These are phyloP conservation scores for Colletotrichum cordylinicola DNA, from an alignment of 2,329 filamentous ascomycete species.

Conservation along the genomic window DNA sequence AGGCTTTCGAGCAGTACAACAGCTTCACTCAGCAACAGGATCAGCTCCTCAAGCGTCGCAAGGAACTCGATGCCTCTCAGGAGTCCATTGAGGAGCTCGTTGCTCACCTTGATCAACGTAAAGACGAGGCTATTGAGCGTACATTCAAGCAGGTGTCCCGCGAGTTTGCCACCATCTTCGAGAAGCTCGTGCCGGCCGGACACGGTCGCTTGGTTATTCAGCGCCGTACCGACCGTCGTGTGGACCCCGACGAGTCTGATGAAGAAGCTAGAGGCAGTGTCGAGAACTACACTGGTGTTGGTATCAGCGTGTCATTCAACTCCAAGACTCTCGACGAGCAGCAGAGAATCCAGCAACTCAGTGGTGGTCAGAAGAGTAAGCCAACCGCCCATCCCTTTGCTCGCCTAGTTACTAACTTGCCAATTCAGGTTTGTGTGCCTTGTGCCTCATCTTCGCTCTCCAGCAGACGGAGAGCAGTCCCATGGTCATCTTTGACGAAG, in stretches of 20 bases:
- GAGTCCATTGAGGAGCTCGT: slow-evolving; percentile 91
- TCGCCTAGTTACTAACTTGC: slow-evolving; percentile 24
- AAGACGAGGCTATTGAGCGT: slow-evolving; percentile 97
- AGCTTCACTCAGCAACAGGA: slow-evolving; percentile 95
- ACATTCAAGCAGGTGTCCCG: slow-evolving; percentile 98
- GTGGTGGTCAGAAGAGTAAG: slow-evolving; percentile 96
- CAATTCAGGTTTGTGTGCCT: slow-evolving; percentile 79
- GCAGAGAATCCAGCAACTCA: slow-evolving; percentile 95
- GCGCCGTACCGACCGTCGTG: slow-evolving; percentile 78
- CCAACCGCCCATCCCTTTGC: slow-evolving; percentile 12
- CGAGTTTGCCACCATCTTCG: slow-evolving; percentile 92
- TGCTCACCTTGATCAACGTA: slow-evolving; percentile 88
- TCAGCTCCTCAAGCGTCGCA: slow-evolving; percentile 80
- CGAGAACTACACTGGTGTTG: slow-evolving; percentile 95
- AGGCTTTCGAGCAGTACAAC: slow-evolving; percentile 98
- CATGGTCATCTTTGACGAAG: slow-evolving; percentile 99
- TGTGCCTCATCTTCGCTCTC: slow-evolving; percentile 99
- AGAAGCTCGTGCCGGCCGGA: slow-evolving; percentile 92
- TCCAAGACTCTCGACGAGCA: slow-evolving; percentile 95
- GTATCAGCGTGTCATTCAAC: slow-evolving; percentile 98
- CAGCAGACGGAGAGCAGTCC: slow-evolving; percentile 96
- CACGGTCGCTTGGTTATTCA: slow-evolving; percentile 93
- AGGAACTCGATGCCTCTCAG: slow-evolving; percentile 87
- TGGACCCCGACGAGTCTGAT: slow-evolving; percentile 67
- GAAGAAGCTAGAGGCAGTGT: slow-evolving; percentile 74